Conservation (phyloP, 2,329 filamentous ascomycete genomes). For the Canariomyces notabilis region DNA sequence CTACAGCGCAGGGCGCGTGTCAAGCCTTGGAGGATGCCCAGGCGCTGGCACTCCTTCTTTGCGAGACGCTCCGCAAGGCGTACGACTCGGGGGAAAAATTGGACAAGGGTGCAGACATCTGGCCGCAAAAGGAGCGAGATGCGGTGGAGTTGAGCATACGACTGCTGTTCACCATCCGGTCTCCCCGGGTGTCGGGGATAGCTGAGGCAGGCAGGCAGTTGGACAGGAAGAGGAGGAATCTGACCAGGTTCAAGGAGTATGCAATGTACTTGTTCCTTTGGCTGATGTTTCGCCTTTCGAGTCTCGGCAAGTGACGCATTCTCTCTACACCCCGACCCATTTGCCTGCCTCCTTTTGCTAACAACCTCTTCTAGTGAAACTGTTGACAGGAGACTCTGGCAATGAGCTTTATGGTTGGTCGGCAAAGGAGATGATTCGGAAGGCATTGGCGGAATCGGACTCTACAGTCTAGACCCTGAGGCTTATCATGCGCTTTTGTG, state of each 20-base stretch:
- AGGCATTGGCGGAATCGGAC: constrained; percentile 7
- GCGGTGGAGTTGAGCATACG: constrained; percentile 6
- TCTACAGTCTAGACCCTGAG: too few relatives aligned
- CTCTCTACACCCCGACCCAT: too few relatives aligned
- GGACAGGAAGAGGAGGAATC: constrained; percentile 7
- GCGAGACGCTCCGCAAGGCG: constrained; percentile 4
- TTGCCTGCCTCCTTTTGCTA: background rate
- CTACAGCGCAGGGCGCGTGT: constrained; percentile 36
- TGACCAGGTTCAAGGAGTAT: constrained; percentile 7
- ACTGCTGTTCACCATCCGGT: constrained; percentile 7
- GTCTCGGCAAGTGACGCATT: background rate
- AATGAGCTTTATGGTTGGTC: constrained; percentile 11
- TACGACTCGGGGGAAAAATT: background rate
- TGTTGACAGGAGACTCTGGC: constrained; percentile 7
- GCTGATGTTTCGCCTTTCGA: constrained; percentile 5
- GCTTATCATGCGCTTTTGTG: too few relatives aligned
- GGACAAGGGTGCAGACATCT: background rate
- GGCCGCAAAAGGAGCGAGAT: constrained; percentile 1
- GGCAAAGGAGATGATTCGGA: constrained; percentile 5
- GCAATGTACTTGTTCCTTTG: constrained; percentile 12
- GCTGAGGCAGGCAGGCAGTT: constrained; percentile 7
- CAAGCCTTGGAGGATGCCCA: constrained; percentile 14
- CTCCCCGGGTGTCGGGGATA: constrained; percentile 5
- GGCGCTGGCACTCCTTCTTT: constrained; percentile 10
- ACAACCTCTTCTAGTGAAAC: background rate